Evolutionary conservation across 2,329 filamentous ascomycete species (phyloP), one percentile per base, ranked within the genome.

Genomic region (Colletotrichum destructivum): DNA sequence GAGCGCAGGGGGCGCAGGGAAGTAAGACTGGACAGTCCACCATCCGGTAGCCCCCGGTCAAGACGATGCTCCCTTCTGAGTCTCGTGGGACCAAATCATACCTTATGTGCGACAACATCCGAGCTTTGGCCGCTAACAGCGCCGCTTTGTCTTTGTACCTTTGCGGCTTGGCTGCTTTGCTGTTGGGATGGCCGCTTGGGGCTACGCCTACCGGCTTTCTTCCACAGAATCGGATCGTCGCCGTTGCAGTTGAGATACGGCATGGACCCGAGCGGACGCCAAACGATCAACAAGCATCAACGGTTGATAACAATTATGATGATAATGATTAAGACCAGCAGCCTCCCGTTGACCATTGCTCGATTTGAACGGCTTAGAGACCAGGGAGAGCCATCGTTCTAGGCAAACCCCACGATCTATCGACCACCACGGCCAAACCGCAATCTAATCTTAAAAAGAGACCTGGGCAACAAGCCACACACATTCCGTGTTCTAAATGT

Each of bases 41-140:
- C 47, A 26, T 44, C 54, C 40, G 54, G 69, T 60, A 69, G 31
- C 59, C 42, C 57, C 35, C 8, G 2, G 31, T 31, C 40, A 31
- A 23, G 56, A 44, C 55, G 47, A 52, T 64, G 47, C 59, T 64
- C 65, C 69, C 69, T 72, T 69, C 59, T 52, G 44, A 63, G 40
- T 54, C 69, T 63, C 52, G 38, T 51, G 57, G 52, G 35, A 68
- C 21, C 47, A 52, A 62, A 38, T 47, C 66, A 21, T 35, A 38
- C 47, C 66, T 18, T 35, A 54, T 57, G n/a, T 40, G 31, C 56
- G 47, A 47, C 57, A 46, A 15, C 52, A 59, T 54, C 54, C 52
- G 46, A 59, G 52, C 57, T 69, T 35, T 44, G n/a, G 42, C 23
- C 18, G 51, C 56, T 56, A 23, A 35, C 9, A 56, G 54, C 35